Base-by-base conservation (phyloP, 495 filamentous ascomycete genomes). In the Sabuloglossum arenarium region DNA sequence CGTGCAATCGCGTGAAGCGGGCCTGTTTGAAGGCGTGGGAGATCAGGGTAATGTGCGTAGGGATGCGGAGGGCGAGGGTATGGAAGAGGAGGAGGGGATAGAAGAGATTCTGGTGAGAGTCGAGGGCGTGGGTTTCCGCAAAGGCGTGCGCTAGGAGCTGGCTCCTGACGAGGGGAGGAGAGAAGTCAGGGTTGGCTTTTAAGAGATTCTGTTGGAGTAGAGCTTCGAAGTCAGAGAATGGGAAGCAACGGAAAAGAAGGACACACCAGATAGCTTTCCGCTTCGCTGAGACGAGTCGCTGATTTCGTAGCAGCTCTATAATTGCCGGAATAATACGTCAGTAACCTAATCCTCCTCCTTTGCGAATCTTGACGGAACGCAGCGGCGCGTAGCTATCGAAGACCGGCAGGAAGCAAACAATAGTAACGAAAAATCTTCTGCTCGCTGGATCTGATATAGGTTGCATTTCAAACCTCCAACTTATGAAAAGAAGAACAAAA, bases 71-170 rank as follows among this genome's bases (percentile, higher is more conserved):
- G 6, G 5, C 19, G 6, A 4, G 51, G 21, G 21, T 4, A n/a
- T 54, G 29, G 64, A 87, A 89, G 23, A 66, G 65, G 6, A 80
- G 58, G 9, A 88, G 61, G 3, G 82, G 82, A 60, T 88, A 85
- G 21, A 89, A 64, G 12, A 89, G 67, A 60, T 91, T 93, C 57
- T 82, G 77, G 62, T 84, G 86, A 3, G 82, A 88, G 60, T 93
- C 86, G n/a, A 83, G 75, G 0, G 86, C 84, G 53, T 74, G 70
- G 11, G 75, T 69, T 62, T 91, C 86, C 5, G 77, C 62, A 6
- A 72, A 63, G 42, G 81, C 23, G 19, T n/a, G 5, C 5, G 21
- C 5, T 4, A 28, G 45, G 4, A 32, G 30, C 5, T 32, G 5
- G 30, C 5, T 4, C 30, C 11, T 32, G 4, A 5, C 5, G 45